A percentile compares a stretch with the other conserved stretches of the same genome.
Evolutionary conservation across 306 rosid species (phyloP).

Genomic region (Prosopis cineraria): DNA sequence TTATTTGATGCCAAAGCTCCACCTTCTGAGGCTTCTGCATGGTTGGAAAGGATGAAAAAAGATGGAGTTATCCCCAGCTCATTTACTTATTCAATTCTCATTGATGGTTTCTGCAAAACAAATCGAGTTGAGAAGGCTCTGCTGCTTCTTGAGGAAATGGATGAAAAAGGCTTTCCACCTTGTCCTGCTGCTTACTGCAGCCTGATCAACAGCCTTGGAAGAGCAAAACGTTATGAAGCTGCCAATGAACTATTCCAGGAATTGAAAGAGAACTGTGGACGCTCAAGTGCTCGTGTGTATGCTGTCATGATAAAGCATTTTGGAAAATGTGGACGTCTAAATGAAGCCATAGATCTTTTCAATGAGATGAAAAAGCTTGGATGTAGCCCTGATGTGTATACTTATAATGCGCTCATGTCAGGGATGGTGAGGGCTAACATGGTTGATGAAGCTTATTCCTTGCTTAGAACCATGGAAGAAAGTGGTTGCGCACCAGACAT

Average conservation of each 20-base stretch:
- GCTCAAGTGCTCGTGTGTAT: constrained; percentile 88
- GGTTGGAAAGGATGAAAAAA: constrained; percentile 89
- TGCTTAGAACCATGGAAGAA: constrained; percentile 80
- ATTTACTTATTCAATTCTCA: constrained; percentile 85
- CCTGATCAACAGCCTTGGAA: constrained; percentile 88
- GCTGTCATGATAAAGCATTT: constrained; percentile 97
- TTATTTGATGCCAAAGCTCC: constrained; percentile 76
- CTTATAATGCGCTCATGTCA: constrained; percentile 94
- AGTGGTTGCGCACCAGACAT: constrained; percentile 73
- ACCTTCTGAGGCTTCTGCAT: constrained; percentile 58
- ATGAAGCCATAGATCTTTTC: constrained; percentile 76
- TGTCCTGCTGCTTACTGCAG: constrained; percentile 98
- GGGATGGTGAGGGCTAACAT: constrained; percentile 84
- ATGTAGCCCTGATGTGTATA: constrained; percentile 78
- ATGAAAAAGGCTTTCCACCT: constrained; percentile 90
- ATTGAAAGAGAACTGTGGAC: constrained; percentile 85
- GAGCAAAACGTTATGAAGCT: constrained; percentile 86
- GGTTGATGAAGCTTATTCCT: constrained; percentile 74
- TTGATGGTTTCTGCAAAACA: constrained; percentile 92
- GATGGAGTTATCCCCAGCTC: constrained; percentile 76
- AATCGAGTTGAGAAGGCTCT: constrained; percentile 83
- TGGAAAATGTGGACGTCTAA: constrained; percentile 80
- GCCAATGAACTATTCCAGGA: constrained; percentile 91
- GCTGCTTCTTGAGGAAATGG: constrained; percentile 98
- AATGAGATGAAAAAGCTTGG: constrained; percentile 84